A percentile compares a stretch with the other conserved stretches of the same genome.
These are phyloP conservation scores for Fusarium begoniae DNA, from an alignment of 2,329 filamentous ascomycete genomes.

Conservation along the genomic window DNA sequence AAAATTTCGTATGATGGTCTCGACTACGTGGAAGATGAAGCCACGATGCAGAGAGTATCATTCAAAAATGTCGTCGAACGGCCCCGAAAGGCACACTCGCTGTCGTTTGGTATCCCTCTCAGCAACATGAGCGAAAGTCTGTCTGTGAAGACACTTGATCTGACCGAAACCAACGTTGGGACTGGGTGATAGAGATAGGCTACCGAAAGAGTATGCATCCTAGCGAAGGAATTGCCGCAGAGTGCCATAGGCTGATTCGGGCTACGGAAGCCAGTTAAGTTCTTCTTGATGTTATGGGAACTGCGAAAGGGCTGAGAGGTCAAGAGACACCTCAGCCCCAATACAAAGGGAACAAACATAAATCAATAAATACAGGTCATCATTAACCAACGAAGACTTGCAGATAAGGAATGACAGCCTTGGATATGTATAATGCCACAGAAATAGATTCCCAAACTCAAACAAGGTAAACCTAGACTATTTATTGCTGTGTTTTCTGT, in stretches of 20 bases:
- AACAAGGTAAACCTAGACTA: no score
- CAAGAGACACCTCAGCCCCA: not conserved
- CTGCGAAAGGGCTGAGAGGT: not conserved
- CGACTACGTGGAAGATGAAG: not conserved
- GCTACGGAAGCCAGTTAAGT: not conserved
- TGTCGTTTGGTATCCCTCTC: not conserved
- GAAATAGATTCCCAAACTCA: no score
- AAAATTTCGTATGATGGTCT: not conserved
- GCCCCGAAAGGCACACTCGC: not conserved
- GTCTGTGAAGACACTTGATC: not conserved
- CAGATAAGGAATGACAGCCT: no score
- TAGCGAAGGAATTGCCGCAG: not conserved
- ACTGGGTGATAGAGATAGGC: not conserved
- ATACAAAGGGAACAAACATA: not conserved
- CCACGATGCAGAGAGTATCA: not conserved
- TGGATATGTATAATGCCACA: no score
- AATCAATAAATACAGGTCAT: not conserved
- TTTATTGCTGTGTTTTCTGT: no score
- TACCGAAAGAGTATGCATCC: not conserved
- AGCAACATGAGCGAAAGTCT: not conserved
- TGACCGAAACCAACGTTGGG: not conserved
- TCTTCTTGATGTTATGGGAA: not conserved
- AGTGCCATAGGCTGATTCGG: not conserved
- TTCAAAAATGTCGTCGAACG: not conserved
- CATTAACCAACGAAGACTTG: not conserved